A percentile compares a stretch with the other conserved stretches of the same genome.
phyloP scores from a whole-genome alignment of 106 monocot species.

The Dendrobium nobile region DNA sequence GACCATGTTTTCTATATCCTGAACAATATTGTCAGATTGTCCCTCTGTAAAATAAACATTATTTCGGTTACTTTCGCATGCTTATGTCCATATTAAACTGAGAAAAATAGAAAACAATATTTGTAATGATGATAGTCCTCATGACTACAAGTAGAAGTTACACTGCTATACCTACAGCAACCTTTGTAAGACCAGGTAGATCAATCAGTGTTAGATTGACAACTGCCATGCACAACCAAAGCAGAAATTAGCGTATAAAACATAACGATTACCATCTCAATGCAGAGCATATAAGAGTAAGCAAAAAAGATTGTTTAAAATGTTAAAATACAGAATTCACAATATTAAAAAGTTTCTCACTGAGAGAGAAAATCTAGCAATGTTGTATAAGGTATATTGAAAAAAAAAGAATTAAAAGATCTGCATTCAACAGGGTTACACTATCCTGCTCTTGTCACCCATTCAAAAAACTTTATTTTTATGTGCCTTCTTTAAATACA shows the following conservation, averaged over 20 bases:
- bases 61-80: neutral
- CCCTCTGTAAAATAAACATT: slow-evolving; percentile 47
- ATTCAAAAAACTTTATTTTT: neutral
- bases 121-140: neutral
- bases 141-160: neutral
- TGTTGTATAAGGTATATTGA: neutral
- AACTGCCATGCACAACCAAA: slow-evolving; percentile 39
- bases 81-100: neutral
- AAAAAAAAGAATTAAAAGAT: neutral
- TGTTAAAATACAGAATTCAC: neutral
- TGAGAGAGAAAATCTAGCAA: neutral
- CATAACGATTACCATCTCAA: neutral
- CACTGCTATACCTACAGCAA: slow-evolving; percentile 77
- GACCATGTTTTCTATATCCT: slow-evolving; percentile 98
- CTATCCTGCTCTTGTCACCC: neutral
- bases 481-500: neutral
- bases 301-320: neutral
- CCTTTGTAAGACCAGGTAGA: slow-evolving; percentile 97
- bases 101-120: neutral
- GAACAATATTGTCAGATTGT: slow-evolving; percentile 86
- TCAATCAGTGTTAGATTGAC: slow-evolving; percentile 94
- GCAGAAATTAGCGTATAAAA: neutral
- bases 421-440: neutral
- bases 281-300: neutral
- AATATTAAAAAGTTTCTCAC: neutral